phyloP scores from a whole-genome alignment of 495 filamentous ascomycete species.

The Choiromyces venosus region DNA sequence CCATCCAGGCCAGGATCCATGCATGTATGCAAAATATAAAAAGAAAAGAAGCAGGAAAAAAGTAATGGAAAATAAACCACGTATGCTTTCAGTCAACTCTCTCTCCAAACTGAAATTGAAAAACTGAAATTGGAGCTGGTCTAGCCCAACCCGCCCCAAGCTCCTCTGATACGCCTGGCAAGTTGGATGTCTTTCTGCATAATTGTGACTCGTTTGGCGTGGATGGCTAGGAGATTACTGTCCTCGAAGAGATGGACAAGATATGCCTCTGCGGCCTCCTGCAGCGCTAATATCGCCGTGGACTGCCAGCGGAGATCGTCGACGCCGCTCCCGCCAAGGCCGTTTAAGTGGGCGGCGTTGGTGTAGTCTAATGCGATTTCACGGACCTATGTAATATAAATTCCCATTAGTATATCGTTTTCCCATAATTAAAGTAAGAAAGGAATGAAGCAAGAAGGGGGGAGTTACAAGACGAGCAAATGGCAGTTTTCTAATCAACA shows the following conservation, averaged over 20 bases:
- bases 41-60: background rate
- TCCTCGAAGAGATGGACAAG: conserved; percentile 93
- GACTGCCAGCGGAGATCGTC: conserved; percentile 81
- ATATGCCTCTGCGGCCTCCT: conserved; percentile 89
- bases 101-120: background rate
- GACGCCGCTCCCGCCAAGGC: conserved; percentile 46
- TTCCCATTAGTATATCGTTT: conserved; percentile 21
- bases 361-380: conserved; percentile 63
- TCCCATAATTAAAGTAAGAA: background rate
- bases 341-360: conserved; percentile 47
- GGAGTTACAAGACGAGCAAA: conserved; percentile 72
- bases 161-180: conserved; percentile 72
- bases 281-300: conserved; percentile 79
- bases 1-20: background rate
- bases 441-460: background rate
- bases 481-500: conserved; percentile 73
- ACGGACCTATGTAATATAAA: conserved; percentile 54
- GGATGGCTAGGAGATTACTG: conserved; percentile 88
- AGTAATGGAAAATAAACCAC: conserved; percentile 8
- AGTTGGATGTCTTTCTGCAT: conserved; percentile 97
- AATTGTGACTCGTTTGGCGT: conserved; percentile 93
- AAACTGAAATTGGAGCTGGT: no score
- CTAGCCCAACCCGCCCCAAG: conserved; percentile 59
- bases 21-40: conserved; percentile 12
- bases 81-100: background rate